Percentiles rank a stretch among this genome's conserved stretches.
Conservation (phyloP, 768 basidiomycete species). For the Boletus tylopilopsis region DNA sequence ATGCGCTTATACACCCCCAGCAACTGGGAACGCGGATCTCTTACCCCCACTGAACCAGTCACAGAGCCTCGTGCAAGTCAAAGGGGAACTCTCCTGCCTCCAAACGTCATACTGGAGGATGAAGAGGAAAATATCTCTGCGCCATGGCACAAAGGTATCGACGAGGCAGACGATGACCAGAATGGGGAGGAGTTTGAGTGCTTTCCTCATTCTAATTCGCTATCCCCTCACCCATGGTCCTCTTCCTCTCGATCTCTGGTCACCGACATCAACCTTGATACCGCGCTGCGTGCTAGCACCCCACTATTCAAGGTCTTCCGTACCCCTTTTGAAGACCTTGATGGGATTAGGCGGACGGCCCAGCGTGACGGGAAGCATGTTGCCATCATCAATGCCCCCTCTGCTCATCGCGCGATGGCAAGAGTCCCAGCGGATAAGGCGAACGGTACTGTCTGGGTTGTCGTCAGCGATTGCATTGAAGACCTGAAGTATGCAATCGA, state of each 20-base stretch:
- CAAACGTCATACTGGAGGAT: slow-evolving; percentile 8
- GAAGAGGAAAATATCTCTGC: slow-evolving; percentile 3
- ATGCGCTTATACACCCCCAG: slow-evolving; percentile 21
- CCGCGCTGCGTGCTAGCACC: slow-evolving; percentile 28
- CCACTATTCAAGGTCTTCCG: slow-evolving; percentile 34
- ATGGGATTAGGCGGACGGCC: slow-evolving; percentile 24
- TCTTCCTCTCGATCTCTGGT: slow-evolving; percentile 24
- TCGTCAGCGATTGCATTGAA: slow-evolving; percentile 31
- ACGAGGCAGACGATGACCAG: slow-evolving; percentile 10
- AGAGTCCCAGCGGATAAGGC: slow-evolving; percentile 17
- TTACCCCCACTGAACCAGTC: slow-evolving; percentile 30
- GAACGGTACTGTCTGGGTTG: slow-evolving; percentile 27
- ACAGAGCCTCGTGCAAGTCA: slow-evolving; percentile 16
- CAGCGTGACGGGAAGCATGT: slow-evolving; percentile 31
- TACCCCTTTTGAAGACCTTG: slow-evolving; percentile 27
- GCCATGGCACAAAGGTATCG: slow-evolving; percentile 7
- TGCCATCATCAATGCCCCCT: slow-evolving; percentile 26
- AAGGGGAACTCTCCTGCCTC: neutral
- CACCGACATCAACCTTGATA: slow-evolving; percentile 23
- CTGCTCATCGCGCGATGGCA: slow-evolving; percentile 21
- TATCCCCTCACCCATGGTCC: slow-evolving; percentile 25
- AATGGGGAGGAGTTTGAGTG: slow-evolving; percentile 9
- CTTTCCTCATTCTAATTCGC: slow-evolving; percentile 17
- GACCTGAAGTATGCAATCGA: slow-evolving; percentile 32
- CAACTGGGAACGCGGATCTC: slow-evolving; percentile 22